These are phyloP conservation scores for Dactylonectria estremocensis DNA, from an alignment of 2,329 filamentous ascomycete genomes.

Conservation along the genomic window DNA sequence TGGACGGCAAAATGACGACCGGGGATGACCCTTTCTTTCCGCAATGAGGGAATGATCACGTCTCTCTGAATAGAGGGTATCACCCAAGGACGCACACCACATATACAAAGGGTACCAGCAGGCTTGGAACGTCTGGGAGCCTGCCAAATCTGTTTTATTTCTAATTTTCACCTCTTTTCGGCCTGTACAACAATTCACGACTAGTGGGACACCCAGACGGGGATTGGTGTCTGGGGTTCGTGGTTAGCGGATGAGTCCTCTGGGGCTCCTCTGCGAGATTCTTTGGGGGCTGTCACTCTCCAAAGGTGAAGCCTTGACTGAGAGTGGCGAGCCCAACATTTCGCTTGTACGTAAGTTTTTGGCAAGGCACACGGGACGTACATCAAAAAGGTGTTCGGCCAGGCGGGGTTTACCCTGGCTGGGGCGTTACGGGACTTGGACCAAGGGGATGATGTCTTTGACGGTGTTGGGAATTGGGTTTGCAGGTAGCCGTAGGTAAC, in stretches of 20 bases:
- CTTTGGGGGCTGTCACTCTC: conserved; percentile 31
- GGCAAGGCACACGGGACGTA: conserved; percentile 57
- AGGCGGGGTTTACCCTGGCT: conserved; percentile 47
- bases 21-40: conserved; percentile 43
- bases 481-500: conserved; percentile 49
- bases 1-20: conserved; percentile 26
- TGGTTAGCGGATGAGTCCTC: conserved; percentile 30
- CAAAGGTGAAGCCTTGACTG: conserved; percentile 21
- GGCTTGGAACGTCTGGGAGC: conserved; percentile 33
- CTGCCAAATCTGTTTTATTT: conserved; percentile 36
- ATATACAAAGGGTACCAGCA: conserved; percentile 42
- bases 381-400: conserved; percentile 63
- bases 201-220: conserved; percentile 41
- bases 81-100: conserved; percentile 27
- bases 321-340: conserved; percentile 36
- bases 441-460: conserved; percentile 46
- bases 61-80: conserved; percentile 13
- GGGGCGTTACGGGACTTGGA: conserved; percentile 47
- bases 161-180: conserved; percentile 43
- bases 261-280: conserved; percentile 33
- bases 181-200: conserved; percentile 51
- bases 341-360: conserved; percentile 58
- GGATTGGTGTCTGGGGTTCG: conserved; percentile 40
- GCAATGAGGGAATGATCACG: conserved; percentile 30
- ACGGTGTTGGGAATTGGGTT: conserved; percentile 47